Conservation (phyloP, 192 early-diverging fungal genomes). For the Lobosporangium transversale region DNA sequence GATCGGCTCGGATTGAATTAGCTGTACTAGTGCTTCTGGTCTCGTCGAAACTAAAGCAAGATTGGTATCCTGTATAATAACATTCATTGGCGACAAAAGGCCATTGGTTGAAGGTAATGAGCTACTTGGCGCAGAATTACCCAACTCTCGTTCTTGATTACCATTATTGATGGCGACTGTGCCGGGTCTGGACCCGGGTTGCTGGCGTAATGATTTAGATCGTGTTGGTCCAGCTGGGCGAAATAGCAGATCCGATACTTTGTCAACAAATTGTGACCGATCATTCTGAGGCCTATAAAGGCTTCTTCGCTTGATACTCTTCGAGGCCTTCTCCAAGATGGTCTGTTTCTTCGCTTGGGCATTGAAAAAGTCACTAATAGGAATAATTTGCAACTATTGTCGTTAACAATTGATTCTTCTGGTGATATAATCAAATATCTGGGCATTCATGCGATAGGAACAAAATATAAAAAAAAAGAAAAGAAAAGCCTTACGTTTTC, state of each 20-base stretch:
- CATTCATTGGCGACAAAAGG: slow-evolving; percentile 12
- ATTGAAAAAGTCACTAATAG: slow-evolving; percentile 38
- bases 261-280: slow-evolving; percentile 39
- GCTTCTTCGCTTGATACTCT: slow-evolving; percentile 39
- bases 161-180: slow-evolving; percentile 21
- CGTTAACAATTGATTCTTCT: too few relatives aligned
- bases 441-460: background rate
- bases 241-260: slow-evolving; percentile 45
- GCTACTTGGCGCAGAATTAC: slow-evolving; percentile 9
- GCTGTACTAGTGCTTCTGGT: slow-evolving; percentile 34
- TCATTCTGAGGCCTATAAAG: slow-evolving; percentile 40
- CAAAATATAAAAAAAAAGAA: background rate
- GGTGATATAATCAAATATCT: too few relatives aligned
- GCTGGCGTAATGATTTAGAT: slow-evolving; percentile 43
- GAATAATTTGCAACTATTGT: background rate
- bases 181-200: slow-evolving; percentile 15
- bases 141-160: slow-evolving; percentile 13
- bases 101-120: slow-evolving; percentile 1
- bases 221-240: slow-evolving; percentile 40
- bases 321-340: slow-evolving; percentile 43
- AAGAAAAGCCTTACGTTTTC: slow-evolving; percentile 28
- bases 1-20: slow-evolving; percentile 62
- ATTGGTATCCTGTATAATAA: slow-evolving; percentile 46
- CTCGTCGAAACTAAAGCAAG: slow-evolving; percentile 21
- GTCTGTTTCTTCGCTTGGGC: slow-evolving; percentile 16